phyloP scores from a whole-genome alignment of 495 filamentous ascomycete genomes.

The Tuber microsphaerosporum region DNA sequence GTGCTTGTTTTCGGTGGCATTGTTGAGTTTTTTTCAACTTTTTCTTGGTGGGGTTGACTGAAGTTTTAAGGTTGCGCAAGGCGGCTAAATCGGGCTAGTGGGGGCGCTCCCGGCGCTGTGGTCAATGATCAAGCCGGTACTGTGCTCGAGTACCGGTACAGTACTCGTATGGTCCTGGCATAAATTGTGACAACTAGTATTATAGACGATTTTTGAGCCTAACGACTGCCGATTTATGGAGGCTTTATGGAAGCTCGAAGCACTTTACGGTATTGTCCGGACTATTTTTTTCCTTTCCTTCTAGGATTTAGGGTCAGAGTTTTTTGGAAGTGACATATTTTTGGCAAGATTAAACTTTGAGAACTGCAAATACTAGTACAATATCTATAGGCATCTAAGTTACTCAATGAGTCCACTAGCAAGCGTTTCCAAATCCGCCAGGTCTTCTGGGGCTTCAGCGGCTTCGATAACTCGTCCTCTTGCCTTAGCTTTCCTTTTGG shows the following conservation, averaged over 20 bases:
- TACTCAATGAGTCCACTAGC: constrained; percentile 71
- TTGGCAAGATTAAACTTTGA: constrained; percentile 1
- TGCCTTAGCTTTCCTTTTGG: constrained; percentile 47
- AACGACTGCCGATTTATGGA: background rate
- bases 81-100: background rate
- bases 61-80: background rate
- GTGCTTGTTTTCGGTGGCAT: constrained; percentile 45
- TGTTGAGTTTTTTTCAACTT: constrained; percentile 5
- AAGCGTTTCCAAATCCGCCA: constrained; percentile 84
- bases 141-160: no score
- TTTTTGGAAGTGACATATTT: background rate
- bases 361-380: constrained; percentile 16
- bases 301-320: background rate
- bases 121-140: background rate
- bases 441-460: constrained; percentile 63
- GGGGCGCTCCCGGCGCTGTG: background rate
- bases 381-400: constrained; percentile 10
- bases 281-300: background rate
- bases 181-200: background rate
- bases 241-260: background rate
- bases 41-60: background rate
- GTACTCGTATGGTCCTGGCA: no score
- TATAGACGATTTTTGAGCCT: background rate
- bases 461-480: constrained; percentile 51
- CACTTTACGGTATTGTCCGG: background rate